Evolutionary conservation across 2,329 filamentous ascomycete species (phyloP), one percentile per base, ranked within the genome.

Genomic region (Xylaria hypoxylon): DNA sequence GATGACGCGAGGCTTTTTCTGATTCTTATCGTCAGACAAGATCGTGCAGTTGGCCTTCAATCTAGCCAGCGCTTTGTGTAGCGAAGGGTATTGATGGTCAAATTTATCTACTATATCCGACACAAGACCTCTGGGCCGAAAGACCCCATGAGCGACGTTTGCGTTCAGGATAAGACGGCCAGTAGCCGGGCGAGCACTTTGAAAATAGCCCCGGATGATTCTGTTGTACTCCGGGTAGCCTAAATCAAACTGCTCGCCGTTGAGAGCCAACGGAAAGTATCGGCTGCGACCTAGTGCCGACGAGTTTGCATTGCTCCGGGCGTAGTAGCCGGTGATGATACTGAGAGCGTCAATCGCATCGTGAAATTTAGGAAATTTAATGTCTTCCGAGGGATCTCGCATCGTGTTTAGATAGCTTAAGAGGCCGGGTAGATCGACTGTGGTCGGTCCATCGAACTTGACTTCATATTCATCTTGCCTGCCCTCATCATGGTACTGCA

Each of bases 91-190:
- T 7, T 55, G 51, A 10, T 65, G 31, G 8, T 62, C 50, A 35
- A 51, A 70, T 24, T 61, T 48, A 2, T 68, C 42, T 26, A 83
- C 80, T 4, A 85, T 68, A 0, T 77, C 66, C 0, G 71, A 69
- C 2, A 86, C 68, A 0, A 65, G 66, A 1, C 83, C 80, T 2
- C 76, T 69, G 3, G 77, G 73, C 11, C 81, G 83, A 74, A 88
- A 88, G 19, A 87, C 80, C 2, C 82, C 83, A 68, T 87, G 83
- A 0, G 84, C 83, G 10, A 87, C 82, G 62, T 89, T 88, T 52
- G 80, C 79, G 67, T 89, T 89, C 28, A 88, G 76, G 0, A 89
- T 79, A 1, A 88, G 71, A 0, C 85, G 79, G 2, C 85, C 85
- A 0, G 86, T 88, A 0, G 83, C 83, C 0, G 85, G 78, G 5